Conservation (phyloP, 2,329 filamentous ascomycete species). For the Delphinella strobiligena region DNA sequence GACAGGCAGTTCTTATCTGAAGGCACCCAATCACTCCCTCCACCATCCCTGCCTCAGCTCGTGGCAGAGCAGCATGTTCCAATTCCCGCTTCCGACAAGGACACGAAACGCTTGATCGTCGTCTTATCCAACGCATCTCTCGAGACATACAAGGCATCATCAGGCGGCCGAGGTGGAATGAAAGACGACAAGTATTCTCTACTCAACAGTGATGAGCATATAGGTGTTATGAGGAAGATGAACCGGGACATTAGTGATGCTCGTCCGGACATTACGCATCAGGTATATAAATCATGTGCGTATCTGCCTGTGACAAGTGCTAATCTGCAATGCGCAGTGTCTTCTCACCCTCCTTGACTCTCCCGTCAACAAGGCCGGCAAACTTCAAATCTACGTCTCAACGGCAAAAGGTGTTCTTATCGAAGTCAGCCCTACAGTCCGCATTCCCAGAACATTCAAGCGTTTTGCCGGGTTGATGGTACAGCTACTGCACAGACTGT, state of each 20-base stretch:
- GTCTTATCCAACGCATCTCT: constrained; percentile 94
- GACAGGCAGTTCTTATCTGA: constrained; percentile 8
- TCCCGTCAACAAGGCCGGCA: constrained; percentile 95
- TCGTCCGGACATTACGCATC: constrained; percentile 93
- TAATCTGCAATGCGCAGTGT: constrained; percentile 48
- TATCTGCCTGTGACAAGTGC: neutral
- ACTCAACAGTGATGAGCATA: constrained; percentile 97
- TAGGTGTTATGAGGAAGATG: constrained; percentile 99
- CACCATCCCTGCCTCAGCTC: constrained; percentile 78
- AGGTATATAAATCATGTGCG: constrained; percentile 49
- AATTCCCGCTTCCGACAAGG: constrained; percentile 76
- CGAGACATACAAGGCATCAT: constrained; percentile 87
- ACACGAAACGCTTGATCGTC: constrained; percentile 83
- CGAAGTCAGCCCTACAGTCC: constrained; percentile 94
- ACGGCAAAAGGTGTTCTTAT: constrained; percentile 95
- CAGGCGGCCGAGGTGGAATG: constrained; percentile 42
- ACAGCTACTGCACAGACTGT: constrained; percentile 86
- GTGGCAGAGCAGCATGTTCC: constrained; percentile 85
- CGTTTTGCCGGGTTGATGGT: constrained; percentile 98
- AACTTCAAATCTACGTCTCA: constrained; percentile 96
- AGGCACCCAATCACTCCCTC: constrained; percentile 85
- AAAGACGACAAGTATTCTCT: constrained; percentile 94
- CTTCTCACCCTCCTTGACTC: constrained; percentile 94
- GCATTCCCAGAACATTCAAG: constrained; percentile 97
- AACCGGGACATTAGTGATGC: constrained; percentile 97